Conservation (phyloP, 75 land plant genomes). For the Cunninghamia lanceolata region DNA sequence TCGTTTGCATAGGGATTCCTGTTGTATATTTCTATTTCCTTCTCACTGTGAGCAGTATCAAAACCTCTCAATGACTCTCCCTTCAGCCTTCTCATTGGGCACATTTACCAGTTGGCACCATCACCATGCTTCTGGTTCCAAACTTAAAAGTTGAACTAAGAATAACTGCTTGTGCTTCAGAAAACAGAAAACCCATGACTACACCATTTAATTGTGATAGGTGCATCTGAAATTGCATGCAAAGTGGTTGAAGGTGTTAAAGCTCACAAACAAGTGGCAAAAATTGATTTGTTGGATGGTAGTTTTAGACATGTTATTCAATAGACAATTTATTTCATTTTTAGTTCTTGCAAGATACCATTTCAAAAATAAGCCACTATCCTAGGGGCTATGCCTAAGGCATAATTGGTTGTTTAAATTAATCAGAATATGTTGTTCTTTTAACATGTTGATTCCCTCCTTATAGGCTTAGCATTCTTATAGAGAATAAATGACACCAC, state of each 20-base stretch:
- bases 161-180: neutral
- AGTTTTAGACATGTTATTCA: neutral
- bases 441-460: neutral
- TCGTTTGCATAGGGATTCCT: neutral
- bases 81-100: neutral
- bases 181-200: neutral
- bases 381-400: neutral
- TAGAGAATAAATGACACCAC: neutral
- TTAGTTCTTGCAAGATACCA: neutral
- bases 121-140: neutral
- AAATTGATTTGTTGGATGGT: neutral
- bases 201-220: neutral
- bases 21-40: neutral
- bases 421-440: no score
- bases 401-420: neutral
- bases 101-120: neutral
- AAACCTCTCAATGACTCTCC: neutral
- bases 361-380: neutral
- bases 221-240: neutral
- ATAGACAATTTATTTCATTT: neutral
- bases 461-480: neutral
- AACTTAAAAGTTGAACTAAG: neutral
- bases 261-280: neutral
- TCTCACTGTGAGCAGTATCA: neutral
- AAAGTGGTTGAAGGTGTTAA: neutral